Conservation (phyloP, 129 eudicot species). For the Pseudognaphalium luteoalbum region DNA sequence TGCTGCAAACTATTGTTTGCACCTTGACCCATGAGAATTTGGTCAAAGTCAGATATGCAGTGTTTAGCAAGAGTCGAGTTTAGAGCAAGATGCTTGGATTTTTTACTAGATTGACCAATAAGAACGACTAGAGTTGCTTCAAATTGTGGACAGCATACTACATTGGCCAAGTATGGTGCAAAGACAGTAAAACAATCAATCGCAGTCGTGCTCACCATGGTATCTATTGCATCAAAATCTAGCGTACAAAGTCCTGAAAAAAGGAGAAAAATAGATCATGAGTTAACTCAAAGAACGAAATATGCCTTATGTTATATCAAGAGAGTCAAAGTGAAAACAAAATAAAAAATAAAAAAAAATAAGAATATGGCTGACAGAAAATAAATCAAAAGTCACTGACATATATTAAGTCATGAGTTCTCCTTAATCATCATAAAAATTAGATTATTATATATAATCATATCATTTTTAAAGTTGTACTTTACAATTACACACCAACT, state of each 20-base stretch:
- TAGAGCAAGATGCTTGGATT: conserved; percentile 61
- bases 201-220: conserved; percentile 71
- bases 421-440: not conserved
- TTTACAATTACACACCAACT: not conserved
- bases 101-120: conserved; percentile 82
- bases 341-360: not conserved
- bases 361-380: not conserved
- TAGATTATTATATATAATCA: not conserved
- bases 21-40: conserved; percentile 80
- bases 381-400: not conserved
- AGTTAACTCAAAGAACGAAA: no score
- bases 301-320: not conserved
- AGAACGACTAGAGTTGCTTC: conserved; percentile 84
- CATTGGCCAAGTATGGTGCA: conserved; percentile 85
- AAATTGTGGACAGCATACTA: conserved; percentile 94
- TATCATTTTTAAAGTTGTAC: not conserved
- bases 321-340: not conserved
- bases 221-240: conserved; percentile 63
- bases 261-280: not conserved
- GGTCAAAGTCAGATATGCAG: conserved; percentile 80
- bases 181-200: conserved; percentile 81
- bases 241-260: conserved; percentile 70
- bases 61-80: conserved; percentile 63
- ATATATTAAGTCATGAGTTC: not conserved
- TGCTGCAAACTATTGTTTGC: conserved; percentile 69